phyloP scores from a whole-genome alignment of 768 basidiomycete species.

The Grammothele lineata region DNA sequence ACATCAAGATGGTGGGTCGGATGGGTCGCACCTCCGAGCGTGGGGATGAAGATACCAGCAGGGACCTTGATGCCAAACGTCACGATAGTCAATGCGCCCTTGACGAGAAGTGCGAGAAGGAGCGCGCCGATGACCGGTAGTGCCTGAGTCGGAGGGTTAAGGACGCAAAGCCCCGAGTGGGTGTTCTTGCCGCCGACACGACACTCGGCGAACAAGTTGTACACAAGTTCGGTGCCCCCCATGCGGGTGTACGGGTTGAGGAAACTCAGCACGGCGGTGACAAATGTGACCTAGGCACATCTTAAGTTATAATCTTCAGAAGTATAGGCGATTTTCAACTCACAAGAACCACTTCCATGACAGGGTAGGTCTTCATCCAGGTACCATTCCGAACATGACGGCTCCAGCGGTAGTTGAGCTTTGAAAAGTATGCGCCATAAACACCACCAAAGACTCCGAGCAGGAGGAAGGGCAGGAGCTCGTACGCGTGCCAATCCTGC shows the following conservation, averaged over 20 bases:
- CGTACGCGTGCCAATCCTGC: conserved; percentile 91
- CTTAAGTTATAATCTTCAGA: neutral
- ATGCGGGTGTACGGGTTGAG: conserved; percentile 88
- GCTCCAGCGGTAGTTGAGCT: conserved; percentile 87
- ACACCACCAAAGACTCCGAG: conserved; percentile 90
- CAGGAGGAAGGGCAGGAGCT: conserved; percentile 79
- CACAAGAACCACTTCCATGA: conserved; percentile 81
- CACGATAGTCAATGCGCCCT: conserved; percentile 74
- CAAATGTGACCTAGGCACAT: conserved; percentile 58
- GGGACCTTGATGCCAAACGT: conserved; percentile 93
- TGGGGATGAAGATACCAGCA: conserved; percentile 96
- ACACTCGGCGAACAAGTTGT: conserved; percentile 89
- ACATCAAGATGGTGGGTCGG: neutral
- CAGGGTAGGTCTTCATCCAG: conserved; percentile 75
- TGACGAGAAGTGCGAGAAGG: conserved; percentile 75
- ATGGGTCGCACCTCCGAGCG: conserved; percentile 68
- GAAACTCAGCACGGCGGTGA: conserved; percentile 78
- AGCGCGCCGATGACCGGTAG: conserved; percentile 64
- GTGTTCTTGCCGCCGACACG: conserved; percentile 47
- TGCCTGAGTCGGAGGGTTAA: conserved; percentile 53
- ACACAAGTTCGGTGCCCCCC: conserved; percentile 94
- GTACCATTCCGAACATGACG: conserved; percentile 76
- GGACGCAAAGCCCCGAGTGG: conserved; percentile 67
- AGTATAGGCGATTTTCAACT: no score
- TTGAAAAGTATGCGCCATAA: conserved; percentile 92